Evolutionary conservation across 257 asterid genomes (phyloP), one percentile per base, ranked within the genome.

Genomic region (Cruciata laevipes): DNA sequence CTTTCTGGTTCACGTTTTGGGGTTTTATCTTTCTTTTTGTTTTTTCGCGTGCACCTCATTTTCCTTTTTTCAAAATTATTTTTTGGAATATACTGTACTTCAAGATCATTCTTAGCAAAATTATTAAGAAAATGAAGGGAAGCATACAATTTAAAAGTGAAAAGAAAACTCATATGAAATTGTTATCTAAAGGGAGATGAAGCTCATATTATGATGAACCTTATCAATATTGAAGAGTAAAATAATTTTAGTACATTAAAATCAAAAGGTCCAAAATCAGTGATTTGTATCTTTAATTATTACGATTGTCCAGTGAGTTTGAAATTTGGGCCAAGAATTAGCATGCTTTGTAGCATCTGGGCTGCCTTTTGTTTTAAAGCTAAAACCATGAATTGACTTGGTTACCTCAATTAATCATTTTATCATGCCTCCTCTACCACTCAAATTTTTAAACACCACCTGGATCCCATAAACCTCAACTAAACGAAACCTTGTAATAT

Each of bases 291-390:
- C 31, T 23, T 23, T 23, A 56, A 53, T 53, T 53, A 53, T 53
- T 53, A 47, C n/a, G n/a, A n/a, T 7, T 16, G 20, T 47, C 55
- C 20, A 16, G 5, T 8, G n/a, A 47, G 60, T 16, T 18, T 18
- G 60, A 53, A 53, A 10, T 23, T 56, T 23, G 27, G 30, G 31
- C 61, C 30, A 56, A 21, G 31, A 13, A 56, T 56, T 56, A 21
- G 61, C 31, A 24, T 56, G 61, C 61, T 7, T 56, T 21, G 30
- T 1, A 10, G 25, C 35, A 58, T 1, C 30, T 24, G 11, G 30
- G 20, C 21, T 23, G 67, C 7, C 68, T 63, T 63, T 40, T 38
- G 12, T 63, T 40, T 63, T 40, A 40, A 58, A 63, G 33, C 13
- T 6, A 21, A 37, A 62, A 4, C 38, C 9, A 7, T 37, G 49